Base-by-base conservation (phyloP, 2,329 filamentous ascomycete species). In the Diaporthe eres region DNA sequence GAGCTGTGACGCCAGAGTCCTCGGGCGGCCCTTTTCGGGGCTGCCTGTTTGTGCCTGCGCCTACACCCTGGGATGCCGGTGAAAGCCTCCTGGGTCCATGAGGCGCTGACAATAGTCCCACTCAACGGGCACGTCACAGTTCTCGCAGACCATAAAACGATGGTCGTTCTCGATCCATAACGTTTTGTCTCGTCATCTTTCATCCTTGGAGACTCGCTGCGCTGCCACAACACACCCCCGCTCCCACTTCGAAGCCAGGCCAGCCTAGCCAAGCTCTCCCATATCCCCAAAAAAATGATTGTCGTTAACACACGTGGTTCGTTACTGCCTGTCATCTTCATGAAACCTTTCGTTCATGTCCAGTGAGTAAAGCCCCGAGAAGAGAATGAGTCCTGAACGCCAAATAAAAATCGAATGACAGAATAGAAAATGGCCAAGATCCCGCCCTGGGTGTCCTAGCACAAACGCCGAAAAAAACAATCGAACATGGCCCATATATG, bases 271-370 rank as follows among this genome's bases (percentile, higher is more conserved):
- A 37, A 70, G 8, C 42, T 63, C 51, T 47, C 53, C 19, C 57
- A 65, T 19, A n/a, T 12, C 58, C 37, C 17, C 51, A 57, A 25
- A 63, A 70, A 74, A 72, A 75, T 73, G 73, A 72, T 57, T 75
- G 74, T 76, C 75, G 76, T 77, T 78, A 79, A 78, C 51, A 79
- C 76, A 80, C 73, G 67, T 77, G 77, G 72, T 77, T 78, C 79
- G 78, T 80, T 79, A 78, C 79, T 80, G 78, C 76, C 65, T 76
- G 67, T 72, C 74, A 75, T 75, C 75, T 72, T 75, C 75, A 77
- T 77, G 77, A 77, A 77, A 65, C 73, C 70, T 77, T 72, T 72
- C 77, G 76, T 74, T 74, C 77, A 78, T 77, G 78, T 77, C 49
- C 73, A 75, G 72, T 75, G 34, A 75, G 71, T 67, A 68, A 44